Percentiles rank a stretch among this genome's conserved stretches.
These are phyloP conservation scores for Eucalyptus brandiana DNA, from an alignment of 345 rosid species.

Conservation along the genomic window DNA sequence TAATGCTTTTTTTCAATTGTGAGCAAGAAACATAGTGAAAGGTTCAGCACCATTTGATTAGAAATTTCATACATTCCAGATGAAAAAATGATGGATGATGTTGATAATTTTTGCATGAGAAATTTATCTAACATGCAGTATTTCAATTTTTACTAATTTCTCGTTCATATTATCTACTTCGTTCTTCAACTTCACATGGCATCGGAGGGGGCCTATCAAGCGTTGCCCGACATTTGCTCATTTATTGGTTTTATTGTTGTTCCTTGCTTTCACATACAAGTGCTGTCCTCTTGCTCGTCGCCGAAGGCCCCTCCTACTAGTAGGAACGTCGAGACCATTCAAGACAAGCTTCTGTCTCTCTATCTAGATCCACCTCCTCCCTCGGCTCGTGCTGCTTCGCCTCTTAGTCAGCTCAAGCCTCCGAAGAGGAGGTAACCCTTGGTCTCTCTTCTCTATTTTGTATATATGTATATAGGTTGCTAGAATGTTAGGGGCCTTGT, in stretches of 20 bases:
- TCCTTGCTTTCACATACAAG: neutral
- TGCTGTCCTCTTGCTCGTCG: fast-evolving
- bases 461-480: too few species aligned
- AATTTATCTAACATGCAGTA: neutral
- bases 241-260: neutral
- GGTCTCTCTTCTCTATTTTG: too few species aligned
- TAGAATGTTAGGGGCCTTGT: too few species aligned
- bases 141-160: neutral
- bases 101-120: neutral
- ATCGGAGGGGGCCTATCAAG: neutral
- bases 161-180: neutral
- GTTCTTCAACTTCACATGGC: neutral
- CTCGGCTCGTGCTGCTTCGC: fast-evolving
- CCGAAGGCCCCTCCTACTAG: too few species aligned
- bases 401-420: too few species aligned
- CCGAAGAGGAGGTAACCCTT: too few species aligned
- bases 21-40: neutral
- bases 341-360: too few species aligned
- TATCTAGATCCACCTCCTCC: too few species aligned
- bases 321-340: too few species aligned
- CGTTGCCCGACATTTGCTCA: neutral
- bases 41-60: neutral
- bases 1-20: neutral
- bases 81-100: neutral
- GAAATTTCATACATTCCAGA: neutral